phyloP scores from a whole-genome alignment of 1,139 yeast species.

The Arxiozyma bovina region DNA sequence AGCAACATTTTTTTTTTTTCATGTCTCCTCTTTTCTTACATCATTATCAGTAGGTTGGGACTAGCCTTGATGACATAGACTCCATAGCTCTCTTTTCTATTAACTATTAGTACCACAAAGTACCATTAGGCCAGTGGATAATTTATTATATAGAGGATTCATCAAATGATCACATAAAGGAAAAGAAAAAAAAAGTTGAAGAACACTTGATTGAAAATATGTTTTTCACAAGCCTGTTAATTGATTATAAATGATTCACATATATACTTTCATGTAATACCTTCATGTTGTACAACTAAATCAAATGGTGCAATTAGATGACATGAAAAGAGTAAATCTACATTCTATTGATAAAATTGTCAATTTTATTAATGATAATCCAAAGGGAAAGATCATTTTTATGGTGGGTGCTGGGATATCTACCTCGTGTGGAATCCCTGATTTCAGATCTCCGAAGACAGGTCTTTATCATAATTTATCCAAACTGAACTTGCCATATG shows the following conservation, averaged over 20 bases:
- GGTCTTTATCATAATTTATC: slow-evolving; percentile 81
- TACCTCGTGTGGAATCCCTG: slow-evolving; percentile 90
- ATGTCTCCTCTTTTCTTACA: neutral
- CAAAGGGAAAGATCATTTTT: slow-evolving; percentile 30
- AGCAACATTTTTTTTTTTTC: no score
- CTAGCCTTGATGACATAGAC: no score
- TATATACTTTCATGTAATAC: neutral
- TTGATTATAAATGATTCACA: neutral
- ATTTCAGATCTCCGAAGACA: slow-evolving; percentile 83
- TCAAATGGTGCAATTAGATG: neutral
- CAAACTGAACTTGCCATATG: slow-evolving; percentile 68
- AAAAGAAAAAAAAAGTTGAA: no score
- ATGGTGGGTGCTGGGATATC: slow-evolving; percentile 88
- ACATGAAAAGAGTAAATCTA: neutral
- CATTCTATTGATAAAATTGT: slow-evolving; percentile 1
- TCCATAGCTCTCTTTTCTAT: neutral
- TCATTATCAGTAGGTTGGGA: neutral
- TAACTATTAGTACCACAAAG: no score
- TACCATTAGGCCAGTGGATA: neutral
- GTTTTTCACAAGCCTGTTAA: neutral
- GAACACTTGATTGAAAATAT: neutral
- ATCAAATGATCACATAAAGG: neutral
- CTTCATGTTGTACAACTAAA: neutral
- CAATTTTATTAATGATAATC: slow-evolving; percentile 16
- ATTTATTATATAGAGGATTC: neutral